Evolutionary conservation across 257 asterid species (phyloP).

Genomic region (Forsythia suspensa): DNA sequence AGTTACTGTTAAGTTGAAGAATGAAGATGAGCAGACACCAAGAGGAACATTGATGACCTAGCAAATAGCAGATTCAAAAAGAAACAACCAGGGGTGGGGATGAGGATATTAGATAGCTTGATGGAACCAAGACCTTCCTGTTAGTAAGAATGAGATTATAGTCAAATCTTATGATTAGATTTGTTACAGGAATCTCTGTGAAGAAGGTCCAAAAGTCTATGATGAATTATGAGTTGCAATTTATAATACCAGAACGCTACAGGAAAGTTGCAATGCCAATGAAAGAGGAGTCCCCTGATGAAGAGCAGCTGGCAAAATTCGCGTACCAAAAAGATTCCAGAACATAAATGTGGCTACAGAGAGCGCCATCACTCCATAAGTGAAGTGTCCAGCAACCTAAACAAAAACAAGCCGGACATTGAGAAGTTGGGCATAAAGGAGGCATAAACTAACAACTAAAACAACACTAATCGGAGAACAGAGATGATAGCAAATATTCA

Average conservation of each 20-base stretch:
- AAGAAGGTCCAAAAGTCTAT: slow-evolving; percentile 9
- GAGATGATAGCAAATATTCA: not conserved
- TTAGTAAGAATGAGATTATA: not conserved
- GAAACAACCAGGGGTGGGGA: not conserved
- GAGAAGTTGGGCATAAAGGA: slow-evolving; percentile 3
- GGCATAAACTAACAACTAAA: not conserved
- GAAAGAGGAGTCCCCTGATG: slow-evolving; percentile 90
- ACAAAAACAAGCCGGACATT: slow-evolving; percentile 13
- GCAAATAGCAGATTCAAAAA: not conserved
- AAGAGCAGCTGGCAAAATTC: slow-evolving; percentile 76
- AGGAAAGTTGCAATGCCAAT: slow-evolving; percentile 96
- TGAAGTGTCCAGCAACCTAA: slow-evolving; percentile 96
- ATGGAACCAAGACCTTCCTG: not conserved
- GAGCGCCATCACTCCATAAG: slow-evolving; percentile 95
- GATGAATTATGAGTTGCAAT: slow-evolving; percentile 19
- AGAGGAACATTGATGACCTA: not conserved
- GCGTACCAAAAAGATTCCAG: slow-evolving; percentile 89
- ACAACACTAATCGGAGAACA: not conserved
- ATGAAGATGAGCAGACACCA: slow-evolving; percentile 2
- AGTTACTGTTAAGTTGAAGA: slow-evolving; percentile 20
- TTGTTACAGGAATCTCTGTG: slow-evolving; percentile 17
- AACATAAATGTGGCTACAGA: slow-evolving; percentile 96
- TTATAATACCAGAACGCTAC: slow-evolving; percentile 88
- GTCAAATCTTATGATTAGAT: slow-evolving; percentile 17
- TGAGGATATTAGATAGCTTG: slow-evolving; percentile 7